Evolutionary conservation across 345 rosid genomes (phyloP), one percentile per base, ranked within the genome.

Genomic region (Citrus unshiu): DNA sequence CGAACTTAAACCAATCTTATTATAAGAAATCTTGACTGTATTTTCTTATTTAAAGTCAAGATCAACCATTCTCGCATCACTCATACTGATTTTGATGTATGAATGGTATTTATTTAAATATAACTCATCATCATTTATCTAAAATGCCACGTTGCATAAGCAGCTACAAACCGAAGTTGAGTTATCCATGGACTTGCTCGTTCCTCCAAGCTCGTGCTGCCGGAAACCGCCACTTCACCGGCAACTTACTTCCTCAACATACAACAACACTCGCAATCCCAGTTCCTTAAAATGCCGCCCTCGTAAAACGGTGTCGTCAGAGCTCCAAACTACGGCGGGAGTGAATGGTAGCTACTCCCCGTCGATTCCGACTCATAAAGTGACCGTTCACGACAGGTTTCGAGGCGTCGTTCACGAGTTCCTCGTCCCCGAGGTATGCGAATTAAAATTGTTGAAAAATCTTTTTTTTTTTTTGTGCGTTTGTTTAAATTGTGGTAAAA

Each of bases 381-480:
- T 95, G 81, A 91, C 89, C 4, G 97, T 95, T 64, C 93, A 86
- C 81, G 99, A 95, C 86, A 85, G 96, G 68, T 91, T 89, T 81
- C 91, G 93, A 30, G 97, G 95, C 18, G 87, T 92, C 2, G 90
- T 90, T 60, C 97, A 93, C 79, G 93, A 95, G 78, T 95, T 95
- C 74, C 57, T 86, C 2, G 98, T 95, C 67, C 99, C 99, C 1
- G 98, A 93, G 98, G 99, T 92, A 67, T 49, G 62, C 32, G 40
- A 35, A n/a, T 51, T 4, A 46, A 21, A 32, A 25, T 24, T 9
- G 32, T 63, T 9, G 54, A 25, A 30, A 6, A 1, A 51, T 63
- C 39, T 4, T 34, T 6, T 49, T 78, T 30, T 58, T 25, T 34
- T 25, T 0, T 21, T 46, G 71, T 19, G 76, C 24, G 19, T 59